Evolutionary conservation across 345 rosid genomes (phyloP).

Genomic region (Bruguiera sexangula): DNA sequence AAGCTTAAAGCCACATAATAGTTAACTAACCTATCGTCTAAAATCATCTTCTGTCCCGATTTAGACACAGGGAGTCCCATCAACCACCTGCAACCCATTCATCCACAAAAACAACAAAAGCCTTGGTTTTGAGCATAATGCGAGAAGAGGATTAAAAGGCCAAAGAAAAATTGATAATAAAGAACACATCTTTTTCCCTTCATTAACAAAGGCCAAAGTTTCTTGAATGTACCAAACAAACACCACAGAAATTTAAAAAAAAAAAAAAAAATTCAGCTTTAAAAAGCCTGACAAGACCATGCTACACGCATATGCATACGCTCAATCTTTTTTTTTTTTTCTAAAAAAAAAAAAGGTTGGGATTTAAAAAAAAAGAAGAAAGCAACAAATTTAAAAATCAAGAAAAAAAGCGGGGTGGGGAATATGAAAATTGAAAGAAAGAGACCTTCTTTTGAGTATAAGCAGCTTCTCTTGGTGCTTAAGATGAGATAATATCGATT

Average conservation of each 20-base stretch:
- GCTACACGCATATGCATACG: too few species aligned
- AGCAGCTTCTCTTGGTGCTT: conserved; percentile 48
- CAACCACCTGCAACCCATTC: conserved; percentile 56
- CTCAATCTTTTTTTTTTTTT: too few species aligned
- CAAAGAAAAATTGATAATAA: too few species aligned
- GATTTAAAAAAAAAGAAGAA: background rate
- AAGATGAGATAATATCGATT: conserved; percentile 39
- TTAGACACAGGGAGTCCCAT: conserved; percentile 49
- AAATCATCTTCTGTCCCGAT: conserved; percentile 36
- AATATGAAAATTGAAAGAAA: background rate
- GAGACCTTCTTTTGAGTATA: conserved; percentile 58
- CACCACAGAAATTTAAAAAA: too few species aligned
- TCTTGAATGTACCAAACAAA: too few species aligned
- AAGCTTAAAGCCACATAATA: background rate
- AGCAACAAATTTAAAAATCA: background rate
- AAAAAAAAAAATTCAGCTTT: too few species aligned
- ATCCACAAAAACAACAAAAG: background rate
- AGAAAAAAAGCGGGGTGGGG: background rate
- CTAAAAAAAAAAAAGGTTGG: too few species aligned
- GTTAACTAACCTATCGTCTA: conserved; percentile 38
- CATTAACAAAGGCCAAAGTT: too few species aligned
- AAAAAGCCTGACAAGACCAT: too few species aligned
- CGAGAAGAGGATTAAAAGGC: background rate
- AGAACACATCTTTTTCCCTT: too few species aligned
- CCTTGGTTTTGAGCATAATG: background rate